These are phyloP conservation scores for Cornus controversa DNA, from an alignment of 148 eudicot species.

Conservation along the genomic window DNA sequence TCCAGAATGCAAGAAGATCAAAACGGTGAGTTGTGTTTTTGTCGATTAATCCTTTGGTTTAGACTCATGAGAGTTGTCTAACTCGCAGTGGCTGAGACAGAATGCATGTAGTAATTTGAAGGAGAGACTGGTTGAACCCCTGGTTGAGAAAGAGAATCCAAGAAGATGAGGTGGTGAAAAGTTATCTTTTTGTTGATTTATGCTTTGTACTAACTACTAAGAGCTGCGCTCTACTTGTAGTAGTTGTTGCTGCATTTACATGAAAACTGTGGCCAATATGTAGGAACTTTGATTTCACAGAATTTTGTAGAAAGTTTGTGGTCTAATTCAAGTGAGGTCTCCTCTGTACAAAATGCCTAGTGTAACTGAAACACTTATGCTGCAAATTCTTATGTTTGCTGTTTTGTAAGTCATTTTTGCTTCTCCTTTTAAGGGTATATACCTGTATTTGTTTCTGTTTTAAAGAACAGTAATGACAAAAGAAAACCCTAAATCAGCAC, in stretches of 20 bases:
- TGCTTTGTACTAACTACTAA: neutral
- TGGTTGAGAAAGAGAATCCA: conserved; percentile 5
- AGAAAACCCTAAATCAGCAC: neutral
- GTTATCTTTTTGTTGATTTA: neutral
- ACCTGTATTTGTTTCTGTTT: too few relatives aligned
- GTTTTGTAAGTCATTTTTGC: neutral
- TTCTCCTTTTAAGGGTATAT: neutral
- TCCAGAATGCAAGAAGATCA: conserved; percentile 28
- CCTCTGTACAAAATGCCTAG: neutral
- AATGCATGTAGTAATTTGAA: neutral
- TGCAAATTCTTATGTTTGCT: neutral
- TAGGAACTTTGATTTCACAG: too few relatives aligned
- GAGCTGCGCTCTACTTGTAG: conserved; percentile 12
- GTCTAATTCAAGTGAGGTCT: neutral
- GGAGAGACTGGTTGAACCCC: neutral
- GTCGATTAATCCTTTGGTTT: neutral
- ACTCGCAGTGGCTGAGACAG: neutral
- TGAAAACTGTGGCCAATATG: conserved; percentile 6
- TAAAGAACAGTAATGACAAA: neutral
- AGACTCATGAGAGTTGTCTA: conserved; percentile 2
- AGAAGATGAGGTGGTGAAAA: neutral
- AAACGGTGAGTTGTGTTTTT: conserved; percentile 20
- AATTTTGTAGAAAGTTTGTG: conserved; percentile 19
- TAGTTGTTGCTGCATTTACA: neutral
- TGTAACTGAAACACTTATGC: neutral